Percentiles rank a stretch among this genome's conserved stretches.
phyloP scores from a whole-genome alignment of 257 asterid species.

The Asclepias syriaca region DNA sequence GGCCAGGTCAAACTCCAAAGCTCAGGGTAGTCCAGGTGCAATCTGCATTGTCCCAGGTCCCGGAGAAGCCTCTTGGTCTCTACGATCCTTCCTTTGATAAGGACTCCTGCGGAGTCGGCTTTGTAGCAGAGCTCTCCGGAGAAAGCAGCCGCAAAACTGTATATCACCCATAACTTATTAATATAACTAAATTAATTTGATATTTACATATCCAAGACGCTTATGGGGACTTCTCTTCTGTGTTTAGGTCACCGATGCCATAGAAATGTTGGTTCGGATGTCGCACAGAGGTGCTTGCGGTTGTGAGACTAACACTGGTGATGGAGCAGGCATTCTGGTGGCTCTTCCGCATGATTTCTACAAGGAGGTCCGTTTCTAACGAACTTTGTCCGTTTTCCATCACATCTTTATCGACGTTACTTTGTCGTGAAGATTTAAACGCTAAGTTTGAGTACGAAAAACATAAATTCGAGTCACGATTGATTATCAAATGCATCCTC shows the following conservation, averaged over 20 bases:
- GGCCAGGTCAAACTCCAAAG: constrained; percentile 53
- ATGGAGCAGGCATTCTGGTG: constrained; percentile 98
- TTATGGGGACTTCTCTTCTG: not conserved
- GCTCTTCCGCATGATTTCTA: constrained; percentile 87
- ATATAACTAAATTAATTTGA: not conserved
- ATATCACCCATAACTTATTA: constrained; percentile 3
- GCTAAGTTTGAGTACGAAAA: not conserved
- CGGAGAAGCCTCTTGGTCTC: constrained; percentile 93
- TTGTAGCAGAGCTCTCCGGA: constrained; percentile 96
- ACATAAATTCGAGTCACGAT: not conserved
- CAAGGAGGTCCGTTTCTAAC: constrained; percentile 51
- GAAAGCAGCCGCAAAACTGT: constrained; percentile 96
- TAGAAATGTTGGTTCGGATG: constrained; percentile 96
- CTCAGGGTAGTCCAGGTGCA: constrained; percentile 46
- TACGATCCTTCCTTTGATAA: constrained; percentile 89
- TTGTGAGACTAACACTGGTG: constrained; percentile 97
- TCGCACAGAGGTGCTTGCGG: constrained; percentile 99
- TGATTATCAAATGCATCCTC: not conserved
- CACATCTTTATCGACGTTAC: not conserved
- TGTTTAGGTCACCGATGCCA: constrained; percentile 85
- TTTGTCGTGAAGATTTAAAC: not conserved
- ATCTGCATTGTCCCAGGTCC: constrained; percentile 75
- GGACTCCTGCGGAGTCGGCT: constrained; percentile 99
- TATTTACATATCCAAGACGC: not conserved
- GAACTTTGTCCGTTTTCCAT: not conserved